Conservation (phyloP, 805 yeast genomes). For the Groenewaldozyma salmanticensis region DNA sequence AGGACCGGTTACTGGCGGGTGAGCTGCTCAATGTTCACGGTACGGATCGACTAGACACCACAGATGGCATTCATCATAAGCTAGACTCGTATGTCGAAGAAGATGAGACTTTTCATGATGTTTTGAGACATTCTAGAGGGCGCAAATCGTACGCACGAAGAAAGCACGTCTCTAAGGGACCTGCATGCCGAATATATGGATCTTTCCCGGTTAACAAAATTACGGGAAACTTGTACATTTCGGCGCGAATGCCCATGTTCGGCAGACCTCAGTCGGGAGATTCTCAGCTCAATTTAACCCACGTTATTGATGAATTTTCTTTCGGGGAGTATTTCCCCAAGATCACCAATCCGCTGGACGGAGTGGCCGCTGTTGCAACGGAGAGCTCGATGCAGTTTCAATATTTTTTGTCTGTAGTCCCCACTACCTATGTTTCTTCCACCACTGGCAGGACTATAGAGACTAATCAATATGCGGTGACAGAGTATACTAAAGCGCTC, state of each 20-base stretch:
- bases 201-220: slow-evolving; percentile 68
- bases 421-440: slow-evolving; percentile 56
- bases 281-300: slow-evolving; percentile 60
- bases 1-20: slow-evolving; percentile 68
- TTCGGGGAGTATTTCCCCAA: slow-evolving; percentile 87
- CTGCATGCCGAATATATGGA: slow-evolving; percentile 21
- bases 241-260: slow-evolving; percentile 55
- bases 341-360: slow-evolving; percentile 80
- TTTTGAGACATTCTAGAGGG: slow-evolving; percentile 15
- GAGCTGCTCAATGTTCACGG: slow-evolving; percentile 70
- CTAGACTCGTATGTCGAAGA: not conserved
- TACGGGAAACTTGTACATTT: slow-evolving; percentile 75
- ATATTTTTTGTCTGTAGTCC: slow-evolving; percentile 72
- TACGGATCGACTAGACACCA: not conserved
- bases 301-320: slow-evolving; percentile 76
- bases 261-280: slow-evolving; percentile 23
- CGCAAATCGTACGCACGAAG: slow-evolving; percentile 7
- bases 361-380: slow-evolving; percentile 48
- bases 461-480: slow-evolving; percentile 73
- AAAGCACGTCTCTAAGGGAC: slow-evolving; percentile 5
- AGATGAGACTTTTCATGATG: slow-evolving; percentile 13
- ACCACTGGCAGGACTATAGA: slow-evolving; percentile 58
- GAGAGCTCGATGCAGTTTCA: slow-evolving; percentile 40
- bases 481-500: slow-evolving; percentile 16
- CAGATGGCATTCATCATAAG: not conserved